A percentile compares a stretch with the other conserved stretches of the same genome.
phyloP scores from a whole-genome alignment of 2,329 filamentous ascomycete genomes.

The Alternaria ventricosa region DNA sequence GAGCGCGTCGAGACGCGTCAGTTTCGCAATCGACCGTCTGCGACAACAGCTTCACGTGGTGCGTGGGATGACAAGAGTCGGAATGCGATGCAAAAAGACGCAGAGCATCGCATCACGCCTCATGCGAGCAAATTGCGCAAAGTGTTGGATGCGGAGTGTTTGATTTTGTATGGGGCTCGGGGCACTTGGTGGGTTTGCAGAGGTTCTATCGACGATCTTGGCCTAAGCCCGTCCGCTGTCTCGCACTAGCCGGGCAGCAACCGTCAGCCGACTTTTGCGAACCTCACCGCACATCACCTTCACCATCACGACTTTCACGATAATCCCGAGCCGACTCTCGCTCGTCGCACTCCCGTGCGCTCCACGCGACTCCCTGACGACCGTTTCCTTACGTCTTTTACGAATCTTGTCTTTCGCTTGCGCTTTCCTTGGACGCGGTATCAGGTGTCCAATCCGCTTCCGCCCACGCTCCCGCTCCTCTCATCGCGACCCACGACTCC shows the following conservation, averaged over 20 bases:
- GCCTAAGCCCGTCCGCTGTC: constrained; percentile 12
- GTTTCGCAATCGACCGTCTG: constrained; percentile 15
- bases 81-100: constrained; percentile 10
- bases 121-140: constrained; percentile 2
- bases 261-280: constrained; percentile 20
- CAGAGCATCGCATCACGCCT: not conserved
- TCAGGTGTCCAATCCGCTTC: constrained; percentile 26
- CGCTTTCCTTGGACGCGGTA: constrained; percentile 24
- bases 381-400: constrained; percentile 33
- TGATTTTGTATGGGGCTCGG: constrained; percentile 8
- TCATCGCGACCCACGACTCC: constrained; percentile 23
- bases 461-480: constrained; percentile 26
- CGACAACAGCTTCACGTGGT: constrained; percentile 12
- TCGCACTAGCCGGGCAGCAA: constrained; percentile 18
- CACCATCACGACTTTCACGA: constrained; percentile 33
- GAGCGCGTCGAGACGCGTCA: constrained; percentile 30
- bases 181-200: constrained; percentile 14
- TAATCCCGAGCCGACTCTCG: constrained; percentile 26
- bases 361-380: constrained; percentile 20
- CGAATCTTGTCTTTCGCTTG: constrained; percentile 16
- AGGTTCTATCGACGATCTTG: constrained; percentile 19
- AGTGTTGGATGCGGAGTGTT: constrained; percentile 8
- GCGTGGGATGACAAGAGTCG: constrained; percentile 1
- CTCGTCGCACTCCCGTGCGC: constrained; percentile 36
- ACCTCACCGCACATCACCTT: constrained; percentile 25